These are phyloP conservation scores for Ascochyta pisi DNA, from an alignment of 2,329 filamentous ascomycete genomes.

Conservation along the genomic window DNA sequence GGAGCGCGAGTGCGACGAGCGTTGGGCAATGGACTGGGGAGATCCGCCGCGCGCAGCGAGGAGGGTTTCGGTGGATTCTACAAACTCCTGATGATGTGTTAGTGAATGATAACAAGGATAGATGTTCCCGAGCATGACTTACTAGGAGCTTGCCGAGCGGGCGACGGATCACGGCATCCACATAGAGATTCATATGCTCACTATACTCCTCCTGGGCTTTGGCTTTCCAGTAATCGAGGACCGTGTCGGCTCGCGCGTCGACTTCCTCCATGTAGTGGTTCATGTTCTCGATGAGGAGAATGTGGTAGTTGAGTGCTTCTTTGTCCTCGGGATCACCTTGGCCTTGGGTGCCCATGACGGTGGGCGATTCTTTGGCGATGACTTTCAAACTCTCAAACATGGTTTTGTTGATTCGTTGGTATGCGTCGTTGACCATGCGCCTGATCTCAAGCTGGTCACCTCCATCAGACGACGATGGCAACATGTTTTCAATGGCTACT, in stretches of 20 bases:
- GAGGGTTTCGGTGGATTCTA: conserved; percentile 84
- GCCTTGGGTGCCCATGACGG: conserved; percentile 59
- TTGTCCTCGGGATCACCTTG: conserved; percentile 81
- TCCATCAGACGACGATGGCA: conserved; percentile 60
- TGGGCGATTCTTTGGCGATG: conserved; percentile 76
- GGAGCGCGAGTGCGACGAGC: conserved; percentile 81
- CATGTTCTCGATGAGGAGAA: conserved; percentile 98
- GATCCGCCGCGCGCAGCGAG: conserved; percentile 61
- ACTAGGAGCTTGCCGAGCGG: conserved; percentile 85
- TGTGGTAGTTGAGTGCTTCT: conserved; percentile 95
- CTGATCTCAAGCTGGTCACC: conserved; percentile 70
- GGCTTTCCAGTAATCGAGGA: conserved; percentile 82
- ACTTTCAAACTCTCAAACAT: conserved; percentile 98
- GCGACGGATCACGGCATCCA: conserved; percentile 84
- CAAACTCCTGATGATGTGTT: conserved; percentile 67
- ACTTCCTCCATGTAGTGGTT: conserved; percentile 96
- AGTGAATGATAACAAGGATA: conserved; percentile 1
- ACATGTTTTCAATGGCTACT: conserved; percentile 83
- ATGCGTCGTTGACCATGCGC: conserved; percentile 82
- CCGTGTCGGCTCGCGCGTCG: conserved; percentile 73
- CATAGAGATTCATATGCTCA: conserved; percentile 87
- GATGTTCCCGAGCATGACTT: conserved; percentile 23
- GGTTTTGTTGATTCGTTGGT: conserved; percentile 84
- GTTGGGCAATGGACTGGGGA: conserved; percentile 71
- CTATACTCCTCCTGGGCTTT: conserved; percentile 78